These are phyloP conservation scores for Hypoxylon rubiginosum DNA, from an alignment of 2,329 filamentous ascomycete genomes.

Conservation along the genomic window DNA sequence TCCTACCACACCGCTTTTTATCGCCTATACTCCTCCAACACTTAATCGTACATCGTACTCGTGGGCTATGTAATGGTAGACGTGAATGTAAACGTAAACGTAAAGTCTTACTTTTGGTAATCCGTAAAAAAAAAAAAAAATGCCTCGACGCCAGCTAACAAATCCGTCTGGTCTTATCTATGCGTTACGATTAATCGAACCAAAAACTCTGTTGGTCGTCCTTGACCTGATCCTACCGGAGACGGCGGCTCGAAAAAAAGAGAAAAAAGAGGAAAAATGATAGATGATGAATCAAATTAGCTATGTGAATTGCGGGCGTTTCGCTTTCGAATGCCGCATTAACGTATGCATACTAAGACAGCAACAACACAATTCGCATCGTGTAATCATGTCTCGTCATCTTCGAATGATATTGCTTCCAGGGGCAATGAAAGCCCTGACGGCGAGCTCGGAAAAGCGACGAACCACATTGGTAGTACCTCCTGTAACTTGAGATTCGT, in stretches of 20 bases:
- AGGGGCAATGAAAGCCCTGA: conserved; percentile 69
- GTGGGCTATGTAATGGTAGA: conserved; percentile 17
- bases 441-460: conserved; percentile 76
- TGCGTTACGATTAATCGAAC: conserved; percentile 16
- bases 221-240: not conserved
- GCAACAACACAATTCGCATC: conserved; percentile 9
- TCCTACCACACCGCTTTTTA: conserved; percentile 28
- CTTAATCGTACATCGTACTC: conserved; percentile 42
- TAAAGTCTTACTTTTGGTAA: conserved; percentile 32
- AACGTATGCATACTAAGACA: conserved; percentile 33
- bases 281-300: conserved; percentile 4
- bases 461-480: conserved; percentile 81
- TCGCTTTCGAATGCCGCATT: conserved; percentile 20
- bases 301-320: conserved; percentile 5
- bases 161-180: conserved; percentile 14
- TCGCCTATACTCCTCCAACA: conserved; percentile 35
- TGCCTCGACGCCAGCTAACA: conserved; percentile 36
- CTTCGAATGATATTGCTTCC: conserved; percentile 61
- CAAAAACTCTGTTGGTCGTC: not conserved
- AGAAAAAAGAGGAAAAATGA: not conserved
- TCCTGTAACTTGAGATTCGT: conserved; percentile 72
- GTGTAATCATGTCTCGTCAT: conserved; percentile 16
- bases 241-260: conserved; percentile 2
- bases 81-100: conserved; percentile 26
- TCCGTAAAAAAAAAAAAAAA: conserved; percentile 36